phyloP scores from a whole-genome alignment of 2,329 filamentous ascomycete genomes.

The Cordyceps tenuipes region DNA sequence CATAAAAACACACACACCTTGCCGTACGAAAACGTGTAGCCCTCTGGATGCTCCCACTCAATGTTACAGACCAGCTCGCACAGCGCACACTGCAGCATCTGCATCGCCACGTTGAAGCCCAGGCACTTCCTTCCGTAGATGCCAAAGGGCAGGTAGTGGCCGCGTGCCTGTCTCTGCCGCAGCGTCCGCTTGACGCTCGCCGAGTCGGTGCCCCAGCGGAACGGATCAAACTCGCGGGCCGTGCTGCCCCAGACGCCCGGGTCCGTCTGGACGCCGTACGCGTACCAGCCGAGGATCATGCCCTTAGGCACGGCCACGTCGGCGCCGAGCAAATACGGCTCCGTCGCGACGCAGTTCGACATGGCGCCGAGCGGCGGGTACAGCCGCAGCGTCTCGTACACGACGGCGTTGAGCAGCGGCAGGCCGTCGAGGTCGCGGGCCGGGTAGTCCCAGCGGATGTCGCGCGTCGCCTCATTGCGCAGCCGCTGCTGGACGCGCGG shows the following conservation, averaged over 20 bases:
- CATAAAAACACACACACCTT: neutral
- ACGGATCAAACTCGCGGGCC: neutral
- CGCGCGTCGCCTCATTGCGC: neutral
- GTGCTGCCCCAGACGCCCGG: neutral
- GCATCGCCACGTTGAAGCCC: neutral
- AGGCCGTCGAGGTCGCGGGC: neutral
- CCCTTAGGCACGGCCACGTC: neutral
- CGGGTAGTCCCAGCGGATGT: neutral
- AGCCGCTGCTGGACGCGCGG: neutral
- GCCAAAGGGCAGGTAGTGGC: conserved; percentile 6
- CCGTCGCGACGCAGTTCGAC: neutral
- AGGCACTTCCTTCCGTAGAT: neutral
- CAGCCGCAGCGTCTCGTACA: conserved; percentile 6
- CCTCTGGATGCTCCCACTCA: conserved; percentile 1
- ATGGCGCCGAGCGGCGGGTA: conserved; percentile 1
- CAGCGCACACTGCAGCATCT: neutral
- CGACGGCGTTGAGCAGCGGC: neutral
- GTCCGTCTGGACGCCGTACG: conserved; percentile 8
- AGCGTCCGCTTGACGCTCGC: neutral
- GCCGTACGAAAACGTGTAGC: conserved; percentile 4
- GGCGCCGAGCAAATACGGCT: neutral
- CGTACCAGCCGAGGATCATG: conserved; percentile 1
- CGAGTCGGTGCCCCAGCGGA: neutral
- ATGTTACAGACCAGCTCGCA: conserved; percentile 5
- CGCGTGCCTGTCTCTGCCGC: neutral